Percentiles rank a stretch among this genome's conserved stretches.
phyloP scores from a whole-genome alignment of 2,329 filamentous ascomycete species.

The Neurospora sp. region DNA sequence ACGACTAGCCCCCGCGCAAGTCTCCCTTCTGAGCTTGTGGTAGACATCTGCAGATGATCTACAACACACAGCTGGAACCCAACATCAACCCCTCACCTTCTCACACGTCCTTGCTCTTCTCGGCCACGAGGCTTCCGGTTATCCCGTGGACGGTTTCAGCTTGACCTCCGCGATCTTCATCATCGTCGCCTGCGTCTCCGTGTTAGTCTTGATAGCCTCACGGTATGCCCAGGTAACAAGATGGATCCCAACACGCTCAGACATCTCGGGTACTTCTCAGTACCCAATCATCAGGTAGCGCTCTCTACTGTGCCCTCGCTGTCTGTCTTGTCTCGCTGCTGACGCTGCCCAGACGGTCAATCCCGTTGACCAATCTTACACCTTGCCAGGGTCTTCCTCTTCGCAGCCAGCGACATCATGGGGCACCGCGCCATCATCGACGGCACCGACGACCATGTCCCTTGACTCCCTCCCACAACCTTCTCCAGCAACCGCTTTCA shows the following conservation, averaged over 20 bases:
- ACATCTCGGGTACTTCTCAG: slow-evolving; percentile 30
- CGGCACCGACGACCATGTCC: slow-evolving; percentile 17
- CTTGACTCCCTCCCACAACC: slow-evolving; percentile 19
- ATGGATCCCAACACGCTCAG: slow-evolving; percentile 29
- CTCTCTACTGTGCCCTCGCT: slow-evolving; percentile 1
- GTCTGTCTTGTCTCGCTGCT: slow-evolving; percentile 9
- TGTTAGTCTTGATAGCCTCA: not conserved
- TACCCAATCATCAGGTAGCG: slow-evolving; percentile 27
- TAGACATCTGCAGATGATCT: not conserved
- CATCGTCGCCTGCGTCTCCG: not conserved
- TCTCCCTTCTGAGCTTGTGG: not conserved
- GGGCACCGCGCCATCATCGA: slow-evolving; percentile 21
- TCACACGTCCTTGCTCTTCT: not conserved
- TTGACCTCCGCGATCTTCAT: not conserved
- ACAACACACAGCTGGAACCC: not conserved
- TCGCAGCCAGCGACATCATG: slow-evolving; percentile 21
- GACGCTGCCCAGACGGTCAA: slow-evolving; percentile 23
- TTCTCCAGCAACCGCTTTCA: slow-evolving; percentile 13
- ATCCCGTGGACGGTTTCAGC: not conserved
- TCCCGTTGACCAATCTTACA: slow-evolving; percentile 23
- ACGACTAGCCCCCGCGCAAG: not conserved
- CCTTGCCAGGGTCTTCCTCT: slow-evolving; percentile 17
- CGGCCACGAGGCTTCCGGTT: not conserved
- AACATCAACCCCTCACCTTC: not conserved
- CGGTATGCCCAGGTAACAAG: slow-evolving; percentile 21